Conservation (phyloP, 1,139 yeast genomes). For the Pichia sp. region DNA sequence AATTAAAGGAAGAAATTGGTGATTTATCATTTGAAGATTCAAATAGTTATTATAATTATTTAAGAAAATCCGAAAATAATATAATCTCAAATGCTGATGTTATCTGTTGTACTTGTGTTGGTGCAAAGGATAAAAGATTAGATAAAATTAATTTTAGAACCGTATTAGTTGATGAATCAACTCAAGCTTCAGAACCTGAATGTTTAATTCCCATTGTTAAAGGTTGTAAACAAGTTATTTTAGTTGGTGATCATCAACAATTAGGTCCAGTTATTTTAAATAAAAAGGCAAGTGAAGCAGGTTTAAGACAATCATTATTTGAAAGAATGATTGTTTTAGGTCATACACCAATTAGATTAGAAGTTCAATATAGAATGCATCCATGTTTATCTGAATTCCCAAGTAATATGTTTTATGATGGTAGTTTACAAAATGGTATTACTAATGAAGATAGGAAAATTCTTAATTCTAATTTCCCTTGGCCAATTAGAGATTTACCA, state of each 20-base stretch:
- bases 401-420: constrained; percentile 90
- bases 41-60: constrained; percentile 36
- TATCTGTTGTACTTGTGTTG: constrained; percentile 87
- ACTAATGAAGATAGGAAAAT: constrained; percentile 64
- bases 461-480: constrained; percentile 60
- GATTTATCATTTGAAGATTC: constrained; percentile 58
- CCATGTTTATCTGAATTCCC: constrained; percentile 85
- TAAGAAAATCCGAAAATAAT: constrained; percentile 43
- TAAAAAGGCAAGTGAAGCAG: constrained; percentile 77
- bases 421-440: constrained; percentile 86
- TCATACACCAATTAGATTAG: constrained; percentile 77
- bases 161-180: constrained; percentile 84
- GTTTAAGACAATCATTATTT: constrained; percentile 76
- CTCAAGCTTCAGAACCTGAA: constrained; percentile 93
- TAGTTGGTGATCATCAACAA: constrained; percentile 95
- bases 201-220: constrained; percentile 80
- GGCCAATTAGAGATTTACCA: constrained; percentile 80
- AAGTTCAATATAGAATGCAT: constrained; percentile 94
- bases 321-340: constrained; percentile 83
- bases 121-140: constrained; percentile 76
- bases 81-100: constrained; percentile 63
- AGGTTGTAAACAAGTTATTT: constrained; percentile 81
- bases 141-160: constrained; percentile 53
- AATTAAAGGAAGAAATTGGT: constrained; percentile 59
- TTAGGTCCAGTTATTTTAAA: constrained; percentile 86